Conservation (phyloP, 495 filamentous ascomycete species). For the Parathielavia hyrcaniae region DNA sequence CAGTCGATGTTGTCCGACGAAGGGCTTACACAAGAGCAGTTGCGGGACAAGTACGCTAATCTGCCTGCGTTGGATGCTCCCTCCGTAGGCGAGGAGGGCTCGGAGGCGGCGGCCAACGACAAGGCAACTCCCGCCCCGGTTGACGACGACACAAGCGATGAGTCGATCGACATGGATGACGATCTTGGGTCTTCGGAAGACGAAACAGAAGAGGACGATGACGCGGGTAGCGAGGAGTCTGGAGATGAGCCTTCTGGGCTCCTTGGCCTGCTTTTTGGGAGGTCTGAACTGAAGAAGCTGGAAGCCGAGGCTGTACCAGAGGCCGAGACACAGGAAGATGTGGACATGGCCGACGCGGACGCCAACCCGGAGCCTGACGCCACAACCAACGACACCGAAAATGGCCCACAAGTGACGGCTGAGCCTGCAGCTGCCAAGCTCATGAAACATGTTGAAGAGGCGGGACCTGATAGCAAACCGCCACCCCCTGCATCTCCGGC, state of each 20-base stretch:
- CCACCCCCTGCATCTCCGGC: not conserved
- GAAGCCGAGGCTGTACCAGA: slow-evolving; percentile 26
- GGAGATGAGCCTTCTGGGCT: slow-evolving; percentile 52
- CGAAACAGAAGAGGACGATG: slow-evolving; percentile 38
- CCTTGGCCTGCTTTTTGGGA: slow-evolving; percentile 58
- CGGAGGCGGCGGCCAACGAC: slow-evolving; percentile 17
- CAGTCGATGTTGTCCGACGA: slow-evolving; percentile 61
- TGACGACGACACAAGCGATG: slow-evolving; percentile 63
- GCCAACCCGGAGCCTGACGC: slow-evolving; percentile 20
- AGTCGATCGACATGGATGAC: slow-evolving; percentile 85
- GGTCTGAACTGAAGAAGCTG: slow-evolving; percentile 43
- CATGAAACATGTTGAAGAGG: not conserved
- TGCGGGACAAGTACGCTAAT: slow-evolving; percentile 70
- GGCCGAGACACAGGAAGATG: slow-evolving; percentile 6
- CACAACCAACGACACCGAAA: slow-evolving; percentile 14
- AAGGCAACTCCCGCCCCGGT: slow-evolving; percentile 33
- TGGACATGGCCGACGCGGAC: slow-evolving; percentile 35
- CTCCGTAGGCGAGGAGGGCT: slow-evolving; percentile 19
- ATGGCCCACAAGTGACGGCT: not conserved
- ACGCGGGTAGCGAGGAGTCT: slow-evolving; percentile 47
- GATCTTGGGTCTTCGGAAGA: slow-evolving; percentile 68
- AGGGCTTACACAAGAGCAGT: slow-evolving; percentile 68
- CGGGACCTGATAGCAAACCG: too few relatives aligned
- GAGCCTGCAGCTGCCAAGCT: not conserved
- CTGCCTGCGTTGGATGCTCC: slow-evolving; percentile 42